These are phyloP conservation scores for Aspergillus eucalypticola DNA, from an alignment of 2,329 filamentous ascomycete genomes.

Conservation along the genomic window DNA sequence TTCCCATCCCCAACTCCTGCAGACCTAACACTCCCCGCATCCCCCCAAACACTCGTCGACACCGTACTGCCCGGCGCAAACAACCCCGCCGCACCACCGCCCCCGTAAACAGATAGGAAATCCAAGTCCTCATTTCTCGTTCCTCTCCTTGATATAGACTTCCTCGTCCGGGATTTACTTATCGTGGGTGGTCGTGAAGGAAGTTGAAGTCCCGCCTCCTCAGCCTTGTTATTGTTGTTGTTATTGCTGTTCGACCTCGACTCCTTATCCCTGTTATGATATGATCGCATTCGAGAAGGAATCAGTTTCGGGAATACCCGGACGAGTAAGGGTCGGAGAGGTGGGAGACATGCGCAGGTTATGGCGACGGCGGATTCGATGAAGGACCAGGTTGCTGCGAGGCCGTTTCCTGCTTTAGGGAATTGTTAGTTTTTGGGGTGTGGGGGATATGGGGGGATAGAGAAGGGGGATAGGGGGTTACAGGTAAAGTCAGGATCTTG, in stretches of 20 bases:
- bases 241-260: too few species aligned
- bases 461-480: too few species aligned
- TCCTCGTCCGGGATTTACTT: too few species aligned
- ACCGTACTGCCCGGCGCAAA: too few species aligned
- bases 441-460: not conserved
- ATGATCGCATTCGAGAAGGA: constrained; percentile 16
- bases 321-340: constrained; percentile 29
- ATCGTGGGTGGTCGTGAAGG: too few species aligned
- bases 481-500: constrained; percentile 20
- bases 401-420: constrained; percentile 17
- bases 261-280: constrained; percentile 8
- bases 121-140: too few species aligned
- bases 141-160: too few species aligned
- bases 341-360: constrained; percentile 33
- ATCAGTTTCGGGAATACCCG: constrained; percentile 28
- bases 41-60: too few species aligned
- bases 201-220: too few species aligned
- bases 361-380: constrained; percentile 35
- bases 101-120: not conserved
- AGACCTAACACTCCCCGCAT: too few species aligned
- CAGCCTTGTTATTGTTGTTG: too few species aligned
- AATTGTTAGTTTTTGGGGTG: too few species aligned
- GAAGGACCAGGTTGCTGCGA: constrained; percentile 33
- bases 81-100: not conserved
- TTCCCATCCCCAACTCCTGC: not conserved